phyloP scores from a whole-genome alignment of 2,329 filamentous ascomycete species.

The Penicillium sp. region DNA sequence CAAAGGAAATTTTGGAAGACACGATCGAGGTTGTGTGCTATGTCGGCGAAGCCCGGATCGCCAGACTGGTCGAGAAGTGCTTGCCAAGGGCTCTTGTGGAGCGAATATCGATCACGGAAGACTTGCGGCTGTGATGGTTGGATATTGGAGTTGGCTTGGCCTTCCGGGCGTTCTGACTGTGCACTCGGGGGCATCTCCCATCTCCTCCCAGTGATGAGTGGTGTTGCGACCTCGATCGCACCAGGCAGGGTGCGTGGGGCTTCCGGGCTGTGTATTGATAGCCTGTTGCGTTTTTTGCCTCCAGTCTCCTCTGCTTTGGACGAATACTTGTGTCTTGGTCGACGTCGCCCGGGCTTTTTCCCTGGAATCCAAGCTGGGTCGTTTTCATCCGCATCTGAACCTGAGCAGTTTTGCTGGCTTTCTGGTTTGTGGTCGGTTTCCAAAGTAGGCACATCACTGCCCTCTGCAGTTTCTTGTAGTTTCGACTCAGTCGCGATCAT shows the following conservation, averaged over 20 bases:
- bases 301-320: conserved; percentile 28
- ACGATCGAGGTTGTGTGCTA: conserved; percentile 36
- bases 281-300: conserved; percentile 27
- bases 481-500: conserved; percentile 28
- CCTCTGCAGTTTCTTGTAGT: conserved; percentile 14
- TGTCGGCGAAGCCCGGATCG: conserved; percentile 36
- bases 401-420: conserved; percentile 17
- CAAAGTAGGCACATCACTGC: neutral
- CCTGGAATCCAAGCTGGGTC: conserved; percentile 45
- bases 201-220: conserved; percentile 40
- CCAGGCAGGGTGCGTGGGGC: conserved; percentile 37
- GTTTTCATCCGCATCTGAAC: conserved; percentile 37
- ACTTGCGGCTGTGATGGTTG: conserved; percentile 23
- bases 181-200: conserved; percentile 24
- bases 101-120: conserved; percentile 28
- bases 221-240: conserved; percentile 45
- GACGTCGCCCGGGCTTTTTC: conserved; percentile 32
- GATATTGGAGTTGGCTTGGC: conserved; percentile 4
- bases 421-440: neutral
- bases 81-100: conserved; percentile 38
- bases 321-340: conserved; percentile 41
- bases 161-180: conserved; percentile 21
- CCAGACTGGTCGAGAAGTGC: conserved; percentile 34
- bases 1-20: conserved; percentile 40
- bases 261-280: conserved; percentile 40